phyloP scores from a whole-genome alignment of 495 filamentous ascomycete genomes.

The Viridothelium virens region DNA sequence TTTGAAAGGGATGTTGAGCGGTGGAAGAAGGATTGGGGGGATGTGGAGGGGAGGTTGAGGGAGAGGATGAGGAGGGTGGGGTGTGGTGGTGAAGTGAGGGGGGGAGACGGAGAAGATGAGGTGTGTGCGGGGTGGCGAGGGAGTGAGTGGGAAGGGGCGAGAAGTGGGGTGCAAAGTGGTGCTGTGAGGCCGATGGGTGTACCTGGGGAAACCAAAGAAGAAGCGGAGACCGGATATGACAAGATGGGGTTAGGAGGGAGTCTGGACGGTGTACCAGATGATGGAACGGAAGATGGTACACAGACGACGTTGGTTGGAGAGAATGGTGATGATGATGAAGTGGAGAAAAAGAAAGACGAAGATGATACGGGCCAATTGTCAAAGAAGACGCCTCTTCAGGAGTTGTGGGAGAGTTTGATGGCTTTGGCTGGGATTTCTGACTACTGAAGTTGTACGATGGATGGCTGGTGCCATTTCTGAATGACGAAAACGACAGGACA shows the following conservation, averaged over 20 bases:
- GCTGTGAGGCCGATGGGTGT: conserved; percentile 1
- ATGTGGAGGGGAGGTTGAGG: not conserved
- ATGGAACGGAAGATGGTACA: not conserved
- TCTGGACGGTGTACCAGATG: not conserved
- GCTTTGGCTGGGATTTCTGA: conserved; percentile 22
- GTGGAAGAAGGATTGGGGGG: conserved; percentile 13
- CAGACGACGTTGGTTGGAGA: conserved; percentile 44
- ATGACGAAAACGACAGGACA: conserved; percentile 1
- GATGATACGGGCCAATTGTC: not conserved
- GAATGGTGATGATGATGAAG: conserved; percentile 55
- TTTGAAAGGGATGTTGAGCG: conserved; percentile 15
- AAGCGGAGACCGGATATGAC: not conserved
- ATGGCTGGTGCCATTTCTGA: not conserved
- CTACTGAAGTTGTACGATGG: conserved; percentile 7
- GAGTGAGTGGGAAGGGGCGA: conserved; percentile 13
- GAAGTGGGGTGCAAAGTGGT: conserved; percentile 12
- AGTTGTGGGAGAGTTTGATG: conserved; percentile 24
- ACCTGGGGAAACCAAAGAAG: not conserved
- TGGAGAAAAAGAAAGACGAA: conserved; percentile 38
- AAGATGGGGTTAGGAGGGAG: not conserved
- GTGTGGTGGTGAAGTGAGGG: conserved; percentile 14
- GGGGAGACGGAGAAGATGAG: not conserved
- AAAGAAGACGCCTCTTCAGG: conserved; percentile 24
- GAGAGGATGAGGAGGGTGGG: conserved; percentile 14
- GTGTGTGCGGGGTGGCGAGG: conserved; percentile 7